Evolutionary conservation across 331 rosid genomes (phyloP), one percentile per base, ranked within the genome.

Genomic region (Acacia concinna): DNA sequence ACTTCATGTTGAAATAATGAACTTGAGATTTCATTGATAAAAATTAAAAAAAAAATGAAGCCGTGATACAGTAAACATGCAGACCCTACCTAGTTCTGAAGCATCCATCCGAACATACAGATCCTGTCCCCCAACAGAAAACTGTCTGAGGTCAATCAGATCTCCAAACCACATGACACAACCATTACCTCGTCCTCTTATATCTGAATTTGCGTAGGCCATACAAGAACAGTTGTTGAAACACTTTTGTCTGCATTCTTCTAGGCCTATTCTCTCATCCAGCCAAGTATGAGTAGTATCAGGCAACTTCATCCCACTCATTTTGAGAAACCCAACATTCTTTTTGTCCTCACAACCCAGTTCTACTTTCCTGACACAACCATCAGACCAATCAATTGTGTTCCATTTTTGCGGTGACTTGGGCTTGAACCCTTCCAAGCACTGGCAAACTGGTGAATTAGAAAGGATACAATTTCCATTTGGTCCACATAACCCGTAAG

Each of bases 91-190:
- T 64, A 65, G 52, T 30, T 79, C 68, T 23, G 83, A 79, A 72
- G 74, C 78, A 11, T 31, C 21, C 80, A 81, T 74, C 12, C 84
- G 68, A 20, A 81, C 12, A 68, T 74, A 68, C 31, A 81, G 43
- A 46, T 74, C 81, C 40, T 78, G 91, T 4, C 87, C 95, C 21
- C 75, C 67, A 77, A 0, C 56, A 27, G 40, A 44, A 80, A 76
- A 60, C 41, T 27, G 73, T 78, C 70, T 80, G n/a, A 87, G 84
- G 82, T 85, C 92, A 35, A 85, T 1, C 32, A 91, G 68, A 12
- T 82, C 79, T 52, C 86, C 86, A 76, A 80, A 77, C 96, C 93
- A 88, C 77, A 80, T 60, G 28, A 77, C 86, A 18, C 93, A 91
- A n/a, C 91, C 93, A 70, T 73, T 70, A 3, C 90, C 90, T 17